Evolutionary conservation across 805 yeast genomes (phyloP), one percentile per base, ranked within the genome.

Genomic region (Spathaspora girioi): DNA sequence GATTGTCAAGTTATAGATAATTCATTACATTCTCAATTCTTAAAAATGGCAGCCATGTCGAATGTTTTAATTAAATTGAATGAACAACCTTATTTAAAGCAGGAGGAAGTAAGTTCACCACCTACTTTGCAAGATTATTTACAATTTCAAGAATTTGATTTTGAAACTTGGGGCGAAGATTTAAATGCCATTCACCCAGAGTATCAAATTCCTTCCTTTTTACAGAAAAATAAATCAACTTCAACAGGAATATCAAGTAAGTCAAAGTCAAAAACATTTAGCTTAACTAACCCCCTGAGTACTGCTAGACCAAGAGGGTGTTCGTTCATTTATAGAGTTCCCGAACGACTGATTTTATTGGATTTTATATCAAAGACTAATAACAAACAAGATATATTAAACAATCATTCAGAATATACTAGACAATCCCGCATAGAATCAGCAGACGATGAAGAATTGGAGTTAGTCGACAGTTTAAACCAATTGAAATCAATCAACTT

Each of bases 321-420:
- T 32, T 76, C 81, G 35, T 75, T 80, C 35, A 75, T 88, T 0
- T 86, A 83, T 65, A 70, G 86, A 50, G 64, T 89, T 4, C 87
- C 89, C 1, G 94, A 87, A 55, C 76, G 77, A 43, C 84, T 86
- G 59, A 76, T 89, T 5, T 66, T 86, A 42, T 67, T 88, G 31
- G 93, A 89, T 64, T 90, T 90, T 60, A 64, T 86, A 32, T 78
- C 78, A 18, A 81, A 78, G 27, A 62, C 65, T 18, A 69, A 46
- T 54, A 72, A 3, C 26, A 23, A 6, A 61, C 19, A 65, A 62
- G 50, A 49, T 53, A 59, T 66, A 18, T 43, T 69, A 10, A 57
- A 60, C 9, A 56, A 58, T 23, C 55, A 70, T 14, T 45, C 50
- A 26, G 49, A 58, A 19, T 70, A 71, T 54, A 73, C 69, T 31